These are phyloP conservation scores for Glycyrrhiza uralensis DNA, from an alignment of 306 rosid species.

Conservation along the genomic window DNA sequence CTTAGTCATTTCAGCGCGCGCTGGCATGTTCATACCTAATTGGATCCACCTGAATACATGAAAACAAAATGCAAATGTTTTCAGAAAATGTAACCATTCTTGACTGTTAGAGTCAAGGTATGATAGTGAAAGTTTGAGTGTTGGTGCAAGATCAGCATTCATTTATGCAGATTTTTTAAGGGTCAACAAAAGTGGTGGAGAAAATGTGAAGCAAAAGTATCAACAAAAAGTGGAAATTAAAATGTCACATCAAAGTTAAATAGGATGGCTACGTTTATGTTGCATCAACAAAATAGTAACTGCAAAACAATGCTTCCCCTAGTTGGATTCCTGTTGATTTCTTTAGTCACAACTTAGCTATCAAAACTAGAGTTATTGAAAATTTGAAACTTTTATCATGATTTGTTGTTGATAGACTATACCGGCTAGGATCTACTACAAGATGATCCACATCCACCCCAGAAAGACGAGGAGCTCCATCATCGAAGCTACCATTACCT, in stretches of 20 bases:
- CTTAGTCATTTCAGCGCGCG: slow-evolving; percentile 63
- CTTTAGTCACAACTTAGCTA: slow-evolving; percentile 13
- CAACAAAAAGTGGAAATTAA: neutral
- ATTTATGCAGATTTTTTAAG: neutral
- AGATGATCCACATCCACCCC: slow-evolving; percentile 52
- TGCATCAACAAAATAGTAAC: slow-evolving; percentile 9
- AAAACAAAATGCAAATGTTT: neutral
- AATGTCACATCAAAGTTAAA: slow-evolving; percentile 2
- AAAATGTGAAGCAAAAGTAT: neutral
- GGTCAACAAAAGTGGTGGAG: neutral
- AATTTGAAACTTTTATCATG: neutral
- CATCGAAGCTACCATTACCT: slow-evolving; percentile 41
- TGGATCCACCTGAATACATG: slow-evolving; percentile 58
- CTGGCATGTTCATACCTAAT: slow-evolving; percentile 86
- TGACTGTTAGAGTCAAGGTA: neutral
- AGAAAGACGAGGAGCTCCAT: slow-evolving; percentile 49
- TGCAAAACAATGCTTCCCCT: neutral
- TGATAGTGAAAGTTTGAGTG: neutral
- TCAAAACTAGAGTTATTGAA: slow-evolving; percentile 17
- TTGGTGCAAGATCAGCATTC: neutral
- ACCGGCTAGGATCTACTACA: slow-evolving; percentile 56
- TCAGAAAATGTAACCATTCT: slow-evolving; percentile 8
- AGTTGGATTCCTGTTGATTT: neutral
- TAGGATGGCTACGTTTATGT: neutral
- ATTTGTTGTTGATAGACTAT: slow-evolving; percentile 29